Base-by-base conservation (phyloP, 768 basidiomycete genomes). In the Clitopilus passeckerianus region DNA sequence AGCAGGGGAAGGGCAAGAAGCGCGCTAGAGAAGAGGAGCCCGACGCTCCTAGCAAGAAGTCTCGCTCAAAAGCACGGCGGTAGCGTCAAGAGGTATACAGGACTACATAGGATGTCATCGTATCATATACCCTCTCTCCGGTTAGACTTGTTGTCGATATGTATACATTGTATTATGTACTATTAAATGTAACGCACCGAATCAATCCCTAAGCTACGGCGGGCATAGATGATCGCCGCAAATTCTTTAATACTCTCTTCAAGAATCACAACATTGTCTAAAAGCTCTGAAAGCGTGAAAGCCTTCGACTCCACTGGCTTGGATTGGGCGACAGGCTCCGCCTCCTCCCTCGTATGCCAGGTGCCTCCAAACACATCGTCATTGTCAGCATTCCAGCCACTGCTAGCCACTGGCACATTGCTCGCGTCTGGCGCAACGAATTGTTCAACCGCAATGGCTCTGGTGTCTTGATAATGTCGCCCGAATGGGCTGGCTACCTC, bases 241-340 rank as follows among this genome's bases (percentile, higher is more conserved):
- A 95, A 75, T 71, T 98, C 96, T 74, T 98, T 98, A 68, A 98
- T 89, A 61, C 88, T 90, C 72, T 98, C 96, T 72, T 98, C 96
- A 62, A 98, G 70, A 41, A 98, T 87, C 30, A 98, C 94, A 30
- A 95, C 89, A 68, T 98, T 98, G 70, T 98, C 96, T 70, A 98
- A 75, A 58, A 98, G 70, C 62, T 83, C 86, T 50, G 92, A 94
- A 56, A 98, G 77, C 7, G 90, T 93, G 24, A 95, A 80, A 18
- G 71, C 78, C 15, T 72, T 70, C 14, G 69, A 58, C 33, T 70
- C 75, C 54, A 68, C 64, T 55, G 65, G 61, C 61, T 69, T 68
- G 41, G 72, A 68, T 35, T 61, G 61, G 72, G 71, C 56, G 53
- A 61, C 18, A 56, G 24, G 41, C n/a, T 69, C 70, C 30, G 72